Evolutionary conservation across 371 early-diverging fungal genomes (phyloP), one percentile per base, ranked within the genome.

Genomic region (Haplosporangium sp.): DNA sequence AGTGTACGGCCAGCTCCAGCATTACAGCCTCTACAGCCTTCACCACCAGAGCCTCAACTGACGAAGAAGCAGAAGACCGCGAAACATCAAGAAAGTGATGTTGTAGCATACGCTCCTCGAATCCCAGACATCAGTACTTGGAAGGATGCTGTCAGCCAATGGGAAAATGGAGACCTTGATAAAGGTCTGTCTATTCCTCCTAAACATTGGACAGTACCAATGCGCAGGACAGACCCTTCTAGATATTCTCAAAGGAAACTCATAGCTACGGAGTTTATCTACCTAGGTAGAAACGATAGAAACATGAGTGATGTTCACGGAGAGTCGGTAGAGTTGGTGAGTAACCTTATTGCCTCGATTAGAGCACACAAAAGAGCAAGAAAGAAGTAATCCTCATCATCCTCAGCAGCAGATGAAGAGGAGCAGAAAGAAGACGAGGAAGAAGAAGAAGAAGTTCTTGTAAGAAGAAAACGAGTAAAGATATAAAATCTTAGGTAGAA

Each of bases 161-260:
- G 71, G 71, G 58, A 63, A 17, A 5, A 57, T 7, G 71, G 59
- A 0, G 71, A 64, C n/a, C 63, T 47, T 19, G 55, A 19, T 13
- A 69, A 69, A n/a, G 62, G 69, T 10, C 53, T 69, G 9, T 13
- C 17, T 2, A 39, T 69, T 2, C 62, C 69, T 17, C 55, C 62
- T 15, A 47, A 35, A 9, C 10, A 45, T 27, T 71, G 65, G 71
- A 63, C 59, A 38, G 4, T 13, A n/a, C 19, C 5, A 17, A 69
- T 69, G 69, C 17, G 58, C 13, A 17, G 42, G n/a, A 56, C 57
- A 2, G 37, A 57, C n/a, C 45, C 69, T 4, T 44, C 58, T 5
- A 53, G 63, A 34, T 56, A 61, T 52, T 69, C 62, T 20, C 69
- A 60, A 48, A 45, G 62, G 20, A 69, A 62, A 15, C 44, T 61